Base-by-base conservation (phyloP, 805 yeast genomes). In the Hanseniaspora valbyensis region DNA sequence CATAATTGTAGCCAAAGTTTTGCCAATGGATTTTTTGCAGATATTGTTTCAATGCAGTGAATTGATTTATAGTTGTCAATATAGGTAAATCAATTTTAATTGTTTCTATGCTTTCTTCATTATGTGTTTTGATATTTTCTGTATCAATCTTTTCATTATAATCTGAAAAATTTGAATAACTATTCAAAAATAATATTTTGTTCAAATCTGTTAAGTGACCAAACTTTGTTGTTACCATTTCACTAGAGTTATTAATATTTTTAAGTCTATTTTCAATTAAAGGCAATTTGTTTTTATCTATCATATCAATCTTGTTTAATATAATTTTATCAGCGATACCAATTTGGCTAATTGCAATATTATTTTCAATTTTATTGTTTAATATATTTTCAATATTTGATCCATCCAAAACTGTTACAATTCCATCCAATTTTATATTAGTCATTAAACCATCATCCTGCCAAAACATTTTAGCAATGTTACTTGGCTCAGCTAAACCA, bases 391-490 rank as follows among this genome's bases (percentile, higher is more conserved):
- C 58, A 22, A 90, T 80, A 59, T 87, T 80, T 43, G 73, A 78
- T 2, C 80, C 62, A 62, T 90, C 97, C 38, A 92, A 69, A 2
- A 90, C 96, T 0, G 96, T 83, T 13, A 92, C 75, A 4, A 90
- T 86, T 0, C 95, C 95, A 64, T 90, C 97, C 29, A 92, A 81
- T 62, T 85, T 84, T 1, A 92, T 87, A 56, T 80, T 81, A 3
- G 95, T 80, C 14, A 81, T 74, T 52, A 92, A 69, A 0, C 89
- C 96, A 22, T 85, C 90, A 63, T 92, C 98, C 28, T 89, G 72
- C 98, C 98, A 92, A 66, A 92, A 92, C 96, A 90, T 90, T 55
- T 80, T 77, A 4, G 96, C 96, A 25, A 92, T 87, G 0, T 97
- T 97, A 0, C 89, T 96, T 0, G 98, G 98, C 61, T 92, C 97